Evolutionary conservation across 2,329 filamentous ascomycete species (phyloP).

Genomic region (Colletotrichum sp.): DNA sequence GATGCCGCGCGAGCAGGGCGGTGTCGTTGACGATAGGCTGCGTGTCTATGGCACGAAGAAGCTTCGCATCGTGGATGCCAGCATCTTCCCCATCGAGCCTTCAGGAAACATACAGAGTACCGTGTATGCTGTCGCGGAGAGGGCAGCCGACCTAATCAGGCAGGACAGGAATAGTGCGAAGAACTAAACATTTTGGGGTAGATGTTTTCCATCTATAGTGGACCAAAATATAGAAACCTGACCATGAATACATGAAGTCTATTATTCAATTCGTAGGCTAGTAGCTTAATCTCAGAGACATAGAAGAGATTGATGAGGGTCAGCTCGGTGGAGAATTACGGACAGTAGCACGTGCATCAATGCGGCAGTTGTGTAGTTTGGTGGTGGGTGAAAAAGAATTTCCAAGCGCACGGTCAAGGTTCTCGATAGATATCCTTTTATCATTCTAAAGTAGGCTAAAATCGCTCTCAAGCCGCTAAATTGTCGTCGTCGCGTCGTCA

Average conservation of each 20-base stretch:
- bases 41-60: slow-evolving; percentile 48
- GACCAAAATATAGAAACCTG: neutral
- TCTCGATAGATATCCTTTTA: too few relatives aligned
- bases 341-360: neutral
- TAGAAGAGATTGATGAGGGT: too few relatives aligned
- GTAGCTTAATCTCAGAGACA: too few relatives aligned
- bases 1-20: slow-evolving; percentile 48
- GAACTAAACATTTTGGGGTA: neutral
- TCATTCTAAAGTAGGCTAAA: neutral
- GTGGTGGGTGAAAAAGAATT: neutral
- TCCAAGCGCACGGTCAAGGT: neutral
- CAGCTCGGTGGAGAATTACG: too few relatives aligned
- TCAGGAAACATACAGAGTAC: slow-evolving; percentile 35
- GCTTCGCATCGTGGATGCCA: slow-evolving; percentile 50
- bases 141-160: slow-evolving; percentile 41
- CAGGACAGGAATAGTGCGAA: neutral
- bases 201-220: neutral
- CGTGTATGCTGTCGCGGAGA: slow-evolving; percentile 41
- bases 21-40: slow-evolving; percentile 48
- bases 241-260: too few relatives aligned
- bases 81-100: slow-evolving; percentile 48
- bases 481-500: neutral
- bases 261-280: too few relatives aligned
- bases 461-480: neutral
- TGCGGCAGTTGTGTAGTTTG: neutral